Percentiles rank a stretch among this genome's conserved stretches.
phyloP scores from a whole-genome alignment of 1,139 yeast species.

The Casaregolazyma suthepensis region DNA sequence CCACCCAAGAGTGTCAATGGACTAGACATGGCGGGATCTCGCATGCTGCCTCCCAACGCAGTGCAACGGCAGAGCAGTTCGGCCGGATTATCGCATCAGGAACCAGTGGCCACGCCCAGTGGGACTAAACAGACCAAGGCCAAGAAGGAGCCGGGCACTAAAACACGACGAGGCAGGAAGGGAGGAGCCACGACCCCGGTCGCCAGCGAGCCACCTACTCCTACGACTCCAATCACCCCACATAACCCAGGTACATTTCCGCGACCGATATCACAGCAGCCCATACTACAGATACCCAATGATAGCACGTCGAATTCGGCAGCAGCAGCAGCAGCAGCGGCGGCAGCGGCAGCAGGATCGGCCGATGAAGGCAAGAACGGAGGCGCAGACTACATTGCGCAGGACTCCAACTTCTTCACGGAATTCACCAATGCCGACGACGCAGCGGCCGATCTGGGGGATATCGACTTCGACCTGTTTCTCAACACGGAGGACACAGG shows the following conservation, averaged over 20 bases:
- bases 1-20: slow-evolving; percentile 5
- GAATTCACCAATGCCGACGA: slow-evolving; percentile 28
- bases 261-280: slow-evolving; percentile 6
- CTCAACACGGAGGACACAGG: slow-evolving; percentile 30
- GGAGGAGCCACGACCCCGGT: slow-evolving; percentile 29
- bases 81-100: slow-evolving; percentile 2
- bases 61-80: slow-evolving; percentile 3
- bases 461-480: slow-evolving; percentile 34
- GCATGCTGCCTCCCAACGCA: slow-evolving; percentile 28
- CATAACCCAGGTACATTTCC: slow-evolving; percentile 20
- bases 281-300: slow-evolving; percentile 11
- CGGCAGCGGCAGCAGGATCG: slow-evolving; percentile 11
- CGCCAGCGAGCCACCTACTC: slow-evolving; percentile 36
- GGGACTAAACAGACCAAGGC: slow-evolving; percentile 29
- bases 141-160: slow-evolving; percentile 34
- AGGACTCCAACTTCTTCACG: slow-evolving; percentile 22
- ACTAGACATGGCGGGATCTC: slow-evolving; percentile 10
- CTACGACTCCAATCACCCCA: slow-evolving; percentile 36
- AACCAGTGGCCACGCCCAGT: slow-evolving; percentile 7
- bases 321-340: slow-evolving; percentile 6
- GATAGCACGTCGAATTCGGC: slow-evolving; percentile 2
- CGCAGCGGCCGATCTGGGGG: slow-evolving; percentile 21
- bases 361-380: slow-evolving; percentile 17
- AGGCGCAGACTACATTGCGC: slow-evolving; percentile 16
- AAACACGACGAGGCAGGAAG: slow-evolving; percentile 20